Evolutionary conservation across 1,284 basidiomycete genomes (phyloP), one percentile per base, ranked within the genome.

Genomic region (Pholiota adiposa): DNA sequence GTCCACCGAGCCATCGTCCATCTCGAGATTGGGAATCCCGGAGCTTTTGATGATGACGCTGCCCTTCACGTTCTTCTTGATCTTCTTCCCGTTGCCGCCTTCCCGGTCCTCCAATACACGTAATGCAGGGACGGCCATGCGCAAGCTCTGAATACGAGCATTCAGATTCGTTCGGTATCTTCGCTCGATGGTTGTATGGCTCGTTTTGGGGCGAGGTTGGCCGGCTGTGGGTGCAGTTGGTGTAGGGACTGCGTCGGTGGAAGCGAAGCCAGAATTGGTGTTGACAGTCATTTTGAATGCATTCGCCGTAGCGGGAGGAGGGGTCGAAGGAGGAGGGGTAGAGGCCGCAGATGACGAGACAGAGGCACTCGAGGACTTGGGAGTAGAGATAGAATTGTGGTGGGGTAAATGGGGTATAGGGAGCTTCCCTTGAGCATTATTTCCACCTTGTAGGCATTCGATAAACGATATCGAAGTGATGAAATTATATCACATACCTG

Each of bases 101-200:
- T 79, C 76, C 41, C 76, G 71, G 61, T 84, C 83, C 60, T 87
- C 84, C 21, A 93, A 79, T 14, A 91, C 86, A 2, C 90, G 86
- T 34, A 95, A 80, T 0, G 93, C 93, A 1, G 93, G 93, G 1
- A 95, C 92, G 9, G 93, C 89, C 68, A 87, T 85, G 58, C 91
- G 88, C 43, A 96, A 79, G 57, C 89, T 89, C 59, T 90, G 88
- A 46, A 96, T 96, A 51, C 93, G 88, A 11, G 93, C 92, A 70
- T 96, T 96, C 60, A 96, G 83, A 73, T 96, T 96, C 16, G 94
- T 95, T 40, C 94, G 86, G 69, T 96, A 93, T 31, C 94, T 83
- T 14, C 94, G 85, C 74, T 96, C 94, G 65, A 96, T 96, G 23
- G 93, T 94, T 9, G 94, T 96, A 72, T 96, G 94, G 60, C 91